Percentiles rank a stretch among this genome's conserved stretches.
Evolutionary conservation across 805 yeast genomes (phyloP).

Genomic region (Sporopachydermia quercuum): DNA sequence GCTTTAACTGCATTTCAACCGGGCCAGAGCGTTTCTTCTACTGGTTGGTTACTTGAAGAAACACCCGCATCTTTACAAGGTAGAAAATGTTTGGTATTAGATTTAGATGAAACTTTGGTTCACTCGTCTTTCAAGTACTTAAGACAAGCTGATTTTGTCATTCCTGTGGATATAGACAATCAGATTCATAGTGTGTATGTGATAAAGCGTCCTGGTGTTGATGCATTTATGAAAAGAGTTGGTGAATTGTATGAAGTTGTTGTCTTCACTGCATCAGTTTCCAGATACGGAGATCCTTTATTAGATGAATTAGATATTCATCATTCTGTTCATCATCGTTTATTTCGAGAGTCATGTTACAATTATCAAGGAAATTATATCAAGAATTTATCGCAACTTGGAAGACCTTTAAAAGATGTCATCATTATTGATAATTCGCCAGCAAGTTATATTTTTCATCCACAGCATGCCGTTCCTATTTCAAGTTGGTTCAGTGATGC

Average conservation of each 20-base stretch:
- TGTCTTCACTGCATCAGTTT: conserved; percentile 91
- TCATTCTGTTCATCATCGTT: conserved; percentile 69
- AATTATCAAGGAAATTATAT: conserved; percentile 90
- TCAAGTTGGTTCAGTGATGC: conserved; percentile 97
- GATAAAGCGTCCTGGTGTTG: conserved; percentile 95
- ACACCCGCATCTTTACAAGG: conserved; percentile 33
- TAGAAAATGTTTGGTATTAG: conserved; percentile 79
- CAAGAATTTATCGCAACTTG: conserved; percentile 86
- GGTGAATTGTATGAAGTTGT: conserved; percentile 88
- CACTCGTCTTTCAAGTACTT: conserved; percentile 89
- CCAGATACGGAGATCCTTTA: conserved; percentile 92
- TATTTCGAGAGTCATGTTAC: conserved; percentile 89
- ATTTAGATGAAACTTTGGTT: conserved; percentile 90
- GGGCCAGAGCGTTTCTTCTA: conserved; percentile 9
- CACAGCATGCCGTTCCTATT: conserved; percentile 94
- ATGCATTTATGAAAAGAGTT: conserved; percentile 71
- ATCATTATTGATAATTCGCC: conserved; percentile 96
- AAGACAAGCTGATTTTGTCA: conserved; percentile 88
- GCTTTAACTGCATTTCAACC: background rate
- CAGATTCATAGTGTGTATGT: conserved; percentile 91
- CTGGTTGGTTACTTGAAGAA: conserved; percentile 52
- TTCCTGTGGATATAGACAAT: conserved; percentile 92
- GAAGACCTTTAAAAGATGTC: conserved; percentile 73
- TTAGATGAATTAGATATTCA: conserved; percentile 75
- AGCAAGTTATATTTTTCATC: conserved; percentile 95